A percentile compares a stretch with the other conserved stretches of the same genome.
These are phyloP conservation scores for Diaporthe amygdali DNA, from an alignment of 2,329 filamentous ascomycete species.

Conservation along the genomic window DNA sequence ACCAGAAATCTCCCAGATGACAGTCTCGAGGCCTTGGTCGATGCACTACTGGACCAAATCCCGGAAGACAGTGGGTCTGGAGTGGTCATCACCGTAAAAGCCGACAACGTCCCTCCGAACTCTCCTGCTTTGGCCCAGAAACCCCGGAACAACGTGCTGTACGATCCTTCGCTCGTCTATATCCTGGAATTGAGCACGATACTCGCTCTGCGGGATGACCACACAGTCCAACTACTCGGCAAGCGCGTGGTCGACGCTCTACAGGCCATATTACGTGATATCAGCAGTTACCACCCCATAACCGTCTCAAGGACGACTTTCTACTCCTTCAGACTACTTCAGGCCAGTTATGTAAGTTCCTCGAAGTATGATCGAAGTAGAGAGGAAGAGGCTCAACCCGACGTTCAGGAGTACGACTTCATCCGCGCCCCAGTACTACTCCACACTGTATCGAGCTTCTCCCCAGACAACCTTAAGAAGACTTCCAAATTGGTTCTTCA, in stretches of 20 bases:
- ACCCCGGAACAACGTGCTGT: constrained; percentile 62
- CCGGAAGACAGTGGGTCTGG: constrained; percentile 80
- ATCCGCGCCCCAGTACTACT: constrained; percentile 90
- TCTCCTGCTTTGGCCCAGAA: constrained; percentile 66
- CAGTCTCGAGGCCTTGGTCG: constrained; percentile 58
- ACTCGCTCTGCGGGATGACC: constrained; percentile 75
- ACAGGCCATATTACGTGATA: constrained; percentile 82
- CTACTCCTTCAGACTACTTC: constrained; percentile 83
- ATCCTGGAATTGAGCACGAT: constrained; percentile 90
- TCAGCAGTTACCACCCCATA: constrained; percentile 79
- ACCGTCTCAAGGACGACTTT: constrained; percentile 83
- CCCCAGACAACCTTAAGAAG: constrained; percentile 76
- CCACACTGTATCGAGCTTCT: constrained; percentile 88
- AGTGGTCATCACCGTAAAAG: constrained; percentile 86
- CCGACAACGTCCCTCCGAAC: constrained; percentile 72
- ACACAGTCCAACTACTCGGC: constrained; percentile 75
- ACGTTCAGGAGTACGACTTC: constrained; percentile 78
- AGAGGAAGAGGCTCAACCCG: constrained; percentile 29
- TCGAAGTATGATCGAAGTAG: constrained; percentile 24
- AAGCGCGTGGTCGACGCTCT: constrained; percentile 81
- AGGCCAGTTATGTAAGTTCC: constrained; percentile 78
- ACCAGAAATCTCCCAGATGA: constrained; percentile 44
- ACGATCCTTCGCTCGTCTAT: constrained; percentile 87
- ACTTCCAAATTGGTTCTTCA: constrained; percentile 78
- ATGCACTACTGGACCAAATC: constrained; percentile 79